Conservation (phyloP, 2,329 filamentous ascomycete genomes). For the Graphilbum ipis-grandicollis region DNA sequence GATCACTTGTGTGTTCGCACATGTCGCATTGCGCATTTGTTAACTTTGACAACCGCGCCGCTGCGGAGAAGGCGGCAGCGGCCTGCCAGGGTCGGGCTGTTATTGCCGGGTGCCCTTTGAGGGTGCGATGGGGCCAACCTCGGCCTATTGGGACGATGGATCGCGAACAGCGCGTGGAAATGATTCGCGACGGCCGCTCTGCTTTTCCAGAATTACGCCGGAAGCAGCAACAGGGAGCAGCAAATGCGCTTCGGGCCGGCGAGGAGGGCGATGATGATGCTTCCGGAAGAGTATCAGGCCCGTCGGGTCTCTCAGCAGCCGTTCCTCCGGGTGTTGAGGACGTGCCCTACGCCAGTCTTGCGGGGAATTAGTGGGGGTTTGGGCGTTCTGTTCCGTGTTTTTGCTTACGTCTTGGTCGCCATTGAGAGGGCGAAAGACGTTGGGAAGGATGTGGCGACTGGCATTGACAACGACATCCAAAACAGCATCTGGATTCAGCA, state of each 20-base stretch:
- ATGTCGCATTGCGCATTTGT: constrained; percentile 94
- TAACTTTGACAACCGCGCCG: constrained; percentile 75
- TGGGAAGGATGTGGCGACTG: too few species aligned
- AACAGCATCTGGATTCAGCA: too few species aligned
- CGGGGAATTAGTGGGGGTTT: constrained; percentile 30
- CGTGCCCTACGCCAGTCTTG: constrained; percentile 69
- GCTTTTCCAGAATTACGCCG: constrained; percentile 29
- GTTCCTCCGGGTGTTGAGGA: constrained; percentile 66
- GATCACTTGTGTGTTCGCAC: constrained; percentile 88
- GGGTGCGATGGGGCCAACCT: constrained; percentile 84
- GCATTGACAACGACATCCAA: too few species aligned
- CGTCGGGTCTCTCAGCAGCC: constrained; percentile 34
- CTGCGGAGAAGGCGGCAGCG: constrained; percentile 70
- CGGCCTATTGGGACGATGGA: constrained; percentile 87
- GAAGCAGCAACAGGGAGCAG: constrained; percentile 10
- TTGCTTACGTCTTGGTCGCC: too few species aligned
- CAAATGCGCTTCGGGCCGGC: constrained; percentile 12
- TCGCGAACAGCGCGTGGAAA: constrained; percentile 63
- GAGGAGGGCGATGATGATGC: constrained; percentile 8
- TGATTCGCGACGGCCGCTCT: constrained; percentile 60
- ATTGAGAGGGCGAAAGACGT: too few species aligned
- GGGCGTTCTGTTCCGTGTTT: too few species aligned
- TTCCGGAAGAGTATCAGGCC: constrained; percentile 4
- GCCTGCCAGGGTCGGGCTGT: constrained; percentile 77
- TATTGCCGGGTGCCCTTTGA: constrained; percentile 76